phyloP scores from a whole-genome alignment of 768 basidiomycete genomes.

The Trametes cinnabarina region DNA sequence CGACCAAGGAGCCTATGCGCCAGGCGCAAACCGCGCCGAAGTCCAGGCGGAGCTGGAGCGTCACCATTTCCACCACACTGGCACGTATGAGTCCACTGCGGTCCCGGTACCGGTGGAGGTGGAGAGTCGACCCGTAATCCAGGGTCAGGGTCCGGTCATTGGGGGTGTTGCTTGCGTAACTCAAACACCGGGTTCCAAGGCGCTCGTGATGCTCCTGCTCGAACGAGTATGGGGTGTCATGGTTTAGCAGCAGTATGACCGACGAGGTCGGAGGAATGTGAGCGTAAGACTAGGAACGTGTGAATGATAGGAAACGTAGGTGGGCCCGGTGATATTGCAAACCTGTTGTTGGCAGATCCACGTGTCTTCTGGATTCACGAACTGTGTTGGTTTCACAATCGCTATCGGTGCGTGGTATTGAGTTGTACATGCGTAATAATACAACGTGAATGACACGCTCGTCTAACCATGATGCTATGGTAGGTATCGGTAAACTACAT shows the following conservation, averaged over 20 bases:
- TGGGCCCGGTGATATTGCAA: not conserved
- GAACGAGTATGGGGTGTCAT: constrained; percentile 54
- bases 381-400: no score
- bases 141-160: not conserved
- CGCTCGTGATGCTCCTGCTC: constrained; percentile 47
- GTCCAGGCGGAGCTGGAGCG: constrained; percentile 54
- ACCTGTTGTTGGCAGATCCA: not conserved
- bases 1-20: constrained; percentile 61
- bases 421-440: constrained; percentile 10
- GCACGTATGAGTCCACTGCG: constrained; percentile 46
- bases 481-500: constrained; percentile 2
- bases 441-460: constrained; percentile 10
- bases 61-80: constrained; percentile 30
- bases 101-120: constrained; percentile 55
- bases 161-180: constrained; percentile 41
- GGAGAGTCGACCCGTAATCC: constrained; percentile 29
- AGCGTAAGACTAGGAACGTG: not conserved
- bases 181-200: constrained; percentile 62
- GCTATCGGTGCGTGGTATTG: no score
- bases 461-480: constrained; percentile 8
- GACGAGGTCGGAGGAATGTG: constrained; percentile 8
- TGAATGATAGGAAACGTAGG: not conserved
- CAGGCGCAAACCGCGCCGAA: constrained; percentile 62
- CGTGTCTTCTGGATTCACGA: no score
- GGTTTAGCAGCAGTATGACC: constrained; percentile 3